Conservation (phyloP, 345 rosid species). For the Brassica rapa region DNA sequence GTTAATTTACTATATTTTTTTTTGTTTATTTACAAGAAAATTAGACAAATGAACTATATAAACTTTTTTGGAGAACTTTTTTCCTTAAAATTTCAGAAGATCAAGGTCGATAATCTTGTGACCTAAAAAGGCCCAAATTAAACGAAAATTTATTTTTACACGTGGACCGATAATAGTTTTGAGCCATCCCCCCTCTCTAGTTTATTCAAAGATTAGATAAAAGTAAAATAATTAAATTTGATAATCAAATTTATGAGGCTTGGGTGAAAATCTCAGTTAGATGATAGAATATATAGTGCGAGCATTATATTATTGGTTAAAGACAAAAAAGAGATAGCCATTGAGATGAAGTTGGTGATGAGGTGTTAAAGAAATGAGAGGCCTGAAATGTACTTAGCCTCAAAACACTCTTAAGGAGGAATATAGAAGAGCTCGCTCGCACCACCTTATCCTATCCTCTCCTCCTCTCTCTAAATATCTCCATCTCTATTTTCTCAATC, state of each 20-base stretch:
- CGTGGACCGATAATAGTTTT: neutral
- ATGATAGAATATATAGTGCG: neutral
- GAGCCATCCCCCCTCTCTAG: neutral
- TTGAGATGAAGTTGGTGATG: conserved; percentile 37
- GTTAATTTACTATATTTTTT: no score
- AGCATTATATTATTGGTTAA: neutral
- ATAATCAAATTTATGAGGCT: neutral
- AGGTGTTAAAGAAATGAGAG: conserved; percentile 62
- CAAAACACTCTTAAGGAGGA: conserved; percentile 38
- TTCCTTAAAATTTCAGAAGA: neutral
- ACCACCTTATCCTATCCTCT: conserved; percentile 88
- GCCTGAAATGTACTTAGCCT: conserved; percentile 57
- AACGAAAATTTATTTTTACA: neutral
- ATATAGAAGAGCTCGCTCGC: conserved; percentile 37
- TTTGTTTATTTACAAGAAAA: no score
- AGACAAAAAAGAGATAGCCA: neutral
- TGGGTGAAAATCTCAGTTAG: conserved; percentile 8
- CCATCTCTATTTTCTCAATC: conserved; percentile 12
- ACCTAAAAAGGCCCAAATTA: neutral
- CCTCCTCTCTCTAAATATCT: conserved; percentile 6
- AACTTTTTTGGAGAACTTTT: neutral
- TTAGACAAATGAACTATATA: neutral
- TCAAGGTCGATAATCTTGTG: conserved; percentile 2
- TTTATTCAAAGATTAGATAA: neutral
- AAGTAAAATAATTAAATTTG: neutral